Base-by-base conservation (phyloP, 148 eudicot species). In the Spergularia marina region DNA sequence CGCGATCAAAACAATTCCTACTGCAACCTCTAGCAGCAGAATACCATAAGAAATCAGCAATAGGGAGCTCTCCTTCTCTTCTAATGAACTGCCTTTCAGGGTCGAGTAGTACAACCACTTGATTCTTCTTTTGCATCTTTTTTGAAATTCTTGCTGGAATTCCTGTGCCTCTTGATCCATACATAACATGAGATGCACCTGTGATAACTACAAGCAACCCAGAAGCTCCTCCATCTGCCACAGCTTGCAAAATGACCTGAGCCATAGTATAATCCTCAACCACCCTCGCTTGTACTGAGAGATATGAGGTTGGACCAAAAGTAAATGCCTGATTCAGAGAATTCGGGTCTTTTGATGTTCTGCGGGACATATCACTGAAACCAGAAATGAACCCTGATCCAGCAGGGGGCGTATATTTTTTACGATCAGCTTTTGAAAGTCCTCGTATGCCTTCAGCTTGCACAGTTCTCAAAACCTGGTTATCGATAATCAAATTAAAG, bases 31-130 rank as follows among this genome's bases (percentile, higher is more conserved):
- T 90, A 72, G 99, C 99, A 39, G 97, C 96, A 76, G 99, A 92
- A 74, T 95, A 95, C 96, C 99, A 95, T 75, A 92, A 83, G 80
- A 92, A 95, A 87, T 95, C 99, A 73, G 97, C 99, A 68, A 95
- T 82, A 68, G 99, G 99, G 81, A 88, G 91, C 83, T 95, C 97
- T 57, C 97, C 99, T 78, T 90, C 96, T 62, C 94, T 86, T 76
- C 99, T 78, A 61, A 95, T 89, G 76, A 76, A 86, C 72, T 95
- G 99, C 80, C 97, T 83, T 80, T 92, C 99, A 51, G 99, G 97
- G 58, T 95, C 88, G 67, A 92, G 96, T 58, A 95, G 83, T 78
- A 95, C 71, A 60, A 95, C 92, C 47, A 85, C 90, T 83, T 95
- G 99, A 84, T 92, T 95, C 83, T 88, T 95, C 90, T 92, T 95